These are phyloP conservation scores for Exidia glandulosa DNA, from an alignment of 768 basidiomycete genomes.

Conservation along the genomic window DNA sequence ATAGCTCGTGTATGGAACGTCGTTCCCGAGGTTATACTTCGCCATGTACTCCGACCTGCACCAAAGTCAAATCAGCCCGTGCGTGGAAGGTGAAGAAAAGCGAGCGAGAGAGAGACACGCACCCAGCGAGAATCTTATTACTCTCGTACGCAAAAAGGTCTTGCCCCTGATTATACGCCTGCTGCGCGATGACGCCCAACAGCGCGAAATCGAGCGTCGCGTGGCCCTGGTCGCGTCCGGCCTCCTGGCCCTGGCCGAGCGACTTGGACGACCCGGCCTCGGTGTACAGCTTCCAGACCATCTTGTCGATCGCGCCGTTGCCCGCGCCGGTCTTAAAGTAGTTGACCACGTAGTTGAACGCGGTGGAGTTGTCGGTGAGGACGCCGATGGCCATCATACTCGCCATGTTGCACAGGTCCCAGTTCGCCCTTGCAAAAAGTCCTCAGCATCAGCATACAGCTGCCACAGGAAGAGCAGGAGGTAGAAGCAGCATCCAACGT, in stretches of 20 bases:
- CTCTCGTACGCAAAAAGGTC: not conserved
- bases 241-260: not conserved
- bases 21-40: not conserved
- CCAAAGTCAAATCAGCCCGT: not conserved
- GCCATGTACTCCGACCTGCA: not conserved
- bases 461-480: too few relatives aligned
- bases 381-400: not conserved
- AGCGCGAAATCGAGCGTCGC: not conserved
- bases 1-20: not conserved
- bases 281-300: not conserved
- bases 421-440: too few relatives aligned
- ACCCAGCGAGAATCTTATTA: not conserved
- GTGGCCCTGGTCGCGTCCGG: not conserved
- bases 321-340: not conserved
- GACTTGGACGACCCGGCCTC: not conserved
- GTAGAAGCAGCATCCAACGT: too few relatives aligned
- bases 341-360: not conserved
- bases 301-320: not conserved
- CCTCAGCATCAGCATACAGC: too few relatives aligned
- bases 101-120: not conserved
- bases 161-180: not conserved
- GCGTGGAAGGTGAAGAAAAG: not conserved
- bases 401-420: not conserved
- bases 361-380: not conserved
- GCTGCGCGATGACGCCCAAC: not conserved